phyloP scores from a whole-genome alignment of 2,329 filamentous ascomycete genomes.

The Monosporascus sp. region DNA sequence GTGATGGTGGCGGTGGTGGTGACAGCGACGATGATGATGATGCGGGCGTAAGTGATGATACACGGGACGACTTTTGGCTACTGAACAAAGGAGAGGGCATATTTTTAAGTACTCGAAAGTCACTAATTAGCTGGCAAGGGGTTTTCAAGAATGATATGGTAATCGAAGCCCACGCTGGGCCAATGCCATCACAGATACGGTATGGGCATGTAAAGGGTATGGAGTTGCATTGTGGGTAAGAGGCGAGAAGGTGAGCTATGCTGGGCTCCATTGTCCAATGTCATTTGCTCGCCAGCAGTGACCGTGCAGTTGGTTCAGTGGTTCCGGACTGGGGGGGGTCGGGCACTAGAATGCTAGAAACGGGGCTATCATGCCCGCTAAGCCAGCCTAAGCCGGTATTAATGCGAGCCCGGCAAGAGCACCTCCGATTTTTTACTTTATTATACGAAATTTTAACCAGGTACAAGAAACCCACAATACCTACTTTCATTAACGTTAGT shows the following conservation, averaged over 20 bases:
- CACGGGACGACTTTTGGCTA: neutral
- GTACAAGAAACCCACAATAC: no score
- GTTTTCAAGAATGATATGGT: neutral
- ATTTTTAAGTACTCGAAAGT: conserved; percentile 6
- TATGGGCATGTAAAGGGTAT: neutral
- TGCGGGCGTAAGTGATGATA: conserved; percentile 7
- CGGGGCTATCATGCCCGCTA: neutral
- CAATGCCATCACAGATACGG: neutral
- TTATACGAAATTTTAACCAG: no score
- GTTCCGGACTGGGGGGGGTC: neutral
- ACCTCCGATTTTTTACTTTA: no score
- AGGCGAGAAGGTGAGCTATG: neutral
- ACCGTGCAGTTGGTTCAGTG: neutral
- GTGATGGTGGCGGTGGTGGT: conserved; percentile 10
- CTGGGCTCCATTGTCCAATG: neutral
- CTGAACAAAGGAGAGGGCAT: conserved; percentile 25
- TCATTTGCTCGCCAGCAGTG: neutral
- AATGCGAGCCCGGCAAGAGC: neutral
- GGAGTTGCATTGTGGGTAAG: neutral
- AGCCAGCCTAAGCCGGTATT: neutral
- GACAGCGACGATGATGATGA: conserved; percentile 6
- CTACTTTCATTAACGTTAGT: no score
- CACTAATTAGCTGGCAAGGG: neutral
- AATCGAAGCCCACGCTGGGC: neutral
- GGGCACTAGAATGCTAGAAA: neutral